A percentile compares a stretch with the other conserved stretches of the same genome.
Evolutionary conservation across 2,329 filamentous ascomycete species (phyloP).

Genomic region (Pezicula rhizophila): DNA sequence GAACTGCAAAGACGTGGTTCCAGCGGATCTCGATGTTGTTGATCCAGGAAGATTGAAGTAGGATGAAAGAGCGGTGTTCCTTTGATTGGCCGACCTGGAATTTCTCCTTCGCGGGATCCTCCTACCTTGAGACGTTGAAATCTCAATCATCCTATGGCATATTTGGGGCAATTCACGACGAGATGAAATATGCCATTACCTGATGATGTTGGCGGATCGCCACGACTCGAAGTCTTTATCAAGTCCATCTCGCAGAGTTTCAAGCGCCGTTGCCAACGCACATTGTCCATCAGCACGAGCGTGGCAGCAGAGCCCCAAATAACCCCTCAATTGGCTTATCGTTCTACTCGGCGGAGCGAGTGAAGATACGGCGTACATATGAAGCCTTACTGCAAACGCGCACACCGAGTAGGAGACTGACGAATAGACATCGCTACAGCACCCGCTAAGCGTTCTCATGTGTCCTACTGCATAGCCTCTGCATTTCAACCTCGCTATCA

Average conservation of each 20-base stretch:
- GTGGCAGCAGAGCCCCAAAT: background rate
- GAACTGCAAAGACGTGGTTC: background rate
- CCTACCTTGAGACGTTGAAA: background rate
- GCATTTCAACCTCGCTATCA: too few species aligned
- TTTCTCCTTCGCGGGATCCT: background rate
- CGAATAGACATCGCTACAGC: background rate
- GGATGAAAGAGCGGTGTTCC: background rate
- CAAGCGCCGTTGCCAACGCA: background rate
- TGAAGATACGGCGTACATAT: background rate
- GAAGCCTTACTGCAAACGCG: background rate
- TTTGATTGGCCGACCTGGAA: background rate
- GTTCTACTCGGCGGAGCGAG: background rate
- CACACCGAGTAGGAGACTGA: background rate
- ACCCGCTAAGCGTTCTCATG: background rate
- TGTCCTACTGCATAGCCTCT: too few species aligned
- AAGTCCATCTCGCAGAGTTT: background rate
- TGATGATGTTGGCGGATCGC: background rate
- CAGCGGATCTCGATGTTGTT: background rate
- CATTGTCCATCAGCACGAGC: background rate
- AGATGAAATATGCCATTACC: background rate
- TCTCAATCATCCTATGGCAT: slow-evolving; percentile 1
- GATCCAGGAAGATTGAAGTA: background rate
- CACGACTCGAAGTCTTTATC: too few species aligned
- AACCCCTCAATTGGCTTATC: background rate
- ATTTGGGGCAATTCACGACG: background rate